phyloP scores from a whole-genome alignment of 352 stramenopile genomes.

The Blastocystis sp. region DNA sequence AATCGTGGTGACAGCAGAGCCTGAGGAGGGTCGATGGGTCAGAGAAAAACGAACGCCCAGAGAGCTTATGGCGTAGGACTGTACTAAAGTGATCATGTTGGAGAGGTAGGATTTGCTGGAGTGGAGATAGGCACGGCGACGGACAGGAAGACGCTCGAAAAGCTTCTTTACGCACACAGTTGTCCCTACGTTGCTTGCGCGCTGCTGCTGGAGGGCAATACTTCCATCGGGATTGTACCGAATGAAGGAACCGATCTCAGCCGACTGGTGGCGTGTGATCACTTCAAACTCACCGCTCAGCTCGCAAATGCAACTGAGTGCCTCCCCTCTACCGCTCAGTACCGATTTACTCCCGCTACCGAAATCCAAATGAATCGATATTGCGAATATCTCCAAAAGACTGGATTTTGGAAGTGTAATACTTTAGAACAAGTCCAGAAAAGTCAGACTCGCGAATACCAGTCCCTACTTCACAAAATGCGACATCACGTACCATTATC shows the following conservation, averaged over 20 bases:
- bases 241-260: conserved; percentile 75
- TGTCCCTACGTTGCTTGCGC: conserved; percentile 76
- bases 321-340: conserved; percentile 74
- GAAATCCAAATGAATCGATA: conserved; percentile 83
- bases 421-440: conserved; percentile 75
- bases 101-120: conserved; percentile 85
- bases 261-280: conserved; percentile 73
- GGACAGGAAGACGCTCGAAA: conserved; percentile 84
- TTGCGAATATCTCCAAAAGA: conserved; percentile 84
- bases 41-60: conserved; percentile 66
- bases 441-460: conserved; percentile 77
- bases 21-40: conserved; percentile 54
- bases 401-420: conserved; percentile 91
- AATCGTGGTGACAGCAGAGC: neutral
- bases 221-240: conserved; percentile 73
- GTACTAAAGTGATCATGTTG: conserved; percentile 82
- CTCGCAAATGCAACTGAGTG: conserved; percentile 86
- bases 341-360: conserved; percentile 64
- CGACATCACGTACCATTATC: conserved; percentile 77
- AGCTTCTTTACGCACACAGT: conserved; percentile 83
- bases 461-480: neutral
- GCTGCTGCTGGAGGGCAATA: conserved; percentile 61
- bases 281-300: conserved; percentile 77
- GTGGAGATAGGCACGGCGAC: conserved; percentile 82
- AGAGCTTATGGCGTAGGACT: conserved; percentile 68